A percentile compares a stretch with the other conserved stretches of the same genome.
phyloP scores from a whole-genome alignment of 495 filamentous ascomycete species.

The Friedmanniomyces endolithicus region DNA sequence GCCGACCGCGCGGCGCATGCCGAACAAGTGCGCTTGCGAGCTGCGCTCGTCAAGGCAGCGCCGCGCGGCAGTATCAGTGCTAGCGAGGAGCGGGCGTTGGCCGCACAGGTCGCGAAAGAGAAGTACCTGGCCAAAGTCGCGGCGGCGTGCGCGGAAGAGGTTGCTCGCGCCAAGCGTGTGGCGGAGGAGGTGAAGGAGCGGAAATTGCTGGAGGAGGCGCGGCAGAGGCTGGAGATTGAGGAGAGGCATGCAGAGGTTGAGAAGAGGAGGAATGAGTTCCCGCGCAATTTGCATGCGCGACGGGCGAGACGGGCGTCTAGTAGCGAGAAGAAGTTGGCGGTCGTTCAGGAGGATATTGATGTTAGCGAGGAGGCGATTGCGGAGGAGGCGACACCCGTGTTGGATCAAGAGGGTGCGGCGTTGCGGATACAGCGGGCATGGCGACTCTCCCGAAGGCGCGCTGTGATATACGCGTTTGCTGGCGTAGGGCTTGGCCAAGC shows the following conservation, averaged over 20 bases:
- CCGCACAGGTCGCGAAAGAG: conserved; percentile 84
- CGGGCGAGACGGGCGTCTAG: conserved; percentile 54
- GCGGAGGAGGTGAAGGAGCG: conserved; percentile 86
- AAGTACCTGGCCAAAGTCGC: conserved; percentile 86
- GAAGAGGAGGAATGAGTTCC: conserved; percentile 44
- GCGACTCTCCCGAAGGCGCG: conserved; percentile 39
- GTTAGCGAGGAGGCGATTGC: conserved; percentile 47
- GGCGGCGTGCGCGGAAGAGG: conserved; percentile 88
- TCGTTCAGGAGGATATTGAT: conserved; percentile 27
- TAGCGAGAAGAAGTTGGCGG: conserved; percentile 42
- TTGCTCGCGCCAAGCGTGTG: conserved; percentile 81
- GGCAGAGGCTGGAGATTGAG: conserved; percentile 54
- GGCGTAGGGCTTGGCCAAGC: conserved; percentile 60
- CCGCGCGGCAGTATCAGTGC: conserved; percentile 46
- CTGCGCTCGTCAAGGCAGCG: conserved; percentile 64
- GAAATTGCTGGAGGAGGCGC: conserved; percentile 72
- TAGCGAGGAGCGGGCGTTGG: conserved; percentile 71
- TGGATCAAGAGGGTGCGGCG: conserved; percentile 56
- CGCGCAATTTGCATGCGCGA: conserved; percentile 29
- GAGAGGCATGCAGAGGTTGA: conserved; percentile 83
- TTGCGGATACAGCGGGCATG: conserved; percentile 65
- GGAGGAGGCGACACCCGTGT: conserved; percentile 18
- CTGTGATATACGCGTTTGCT: conserved; percentile 41
- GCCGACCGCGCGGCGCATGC: conserved; percentile 90
- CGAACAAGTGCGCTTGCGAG: conserved; percentile 87